Conservation (phyloP, 1,139 yeast genomes). For the Diutina mesorugosa region DNA sequence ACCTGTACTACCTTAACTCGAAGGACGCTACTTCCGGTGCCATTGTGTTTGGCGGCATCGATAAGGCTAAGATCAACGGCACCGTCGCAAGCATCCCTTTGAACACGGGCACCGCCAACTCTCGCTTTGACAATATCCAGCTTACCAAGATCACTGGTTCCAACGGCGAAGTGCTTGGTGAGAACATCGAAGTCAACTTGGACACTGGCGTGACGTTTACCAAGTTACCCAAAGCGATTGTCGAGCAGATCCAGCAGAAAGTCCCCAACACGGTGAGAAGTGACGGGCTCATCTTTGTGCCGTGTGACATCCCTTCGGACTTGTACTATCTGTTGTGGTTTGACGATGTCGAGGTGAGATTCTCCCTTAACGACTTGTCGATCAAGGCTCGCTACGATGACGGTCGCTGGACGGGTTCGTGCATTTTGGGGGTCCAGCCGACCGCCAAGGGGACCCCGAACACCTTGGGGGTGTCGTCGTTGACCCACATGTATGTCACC, state of each 20-base stretch:
- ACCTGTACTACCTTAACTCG: background rate
- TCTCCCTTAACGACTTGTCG: background rate
- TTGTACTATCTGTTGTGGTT: background rate
- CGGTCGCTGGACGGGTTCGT: background rate
- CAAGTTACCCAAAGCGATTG: background rate
- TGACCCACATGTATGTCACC: background rate
- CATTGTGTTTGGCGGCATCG: background rate
- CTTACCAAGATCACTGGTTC: background rate
- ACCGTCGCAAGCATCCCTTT: background rate
- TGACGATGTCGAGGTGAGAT: background rate
- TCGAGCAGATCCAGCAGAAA: background rate
- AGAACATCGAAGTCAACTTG: background rate
- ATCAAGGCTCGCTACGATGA: background rate
- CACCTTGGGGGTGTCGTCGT: background rate
- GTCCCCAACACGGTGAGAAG: background rate
- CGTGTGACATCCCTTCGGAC: background rate
- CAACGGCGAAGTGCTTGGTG: background rate
- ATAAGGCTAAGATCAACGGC: background rate
- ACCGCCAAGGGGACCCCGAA: background rate
- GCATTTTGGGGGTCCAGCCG: background rate
- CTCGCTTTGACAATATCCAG: background rate
- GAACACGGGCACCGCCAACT: background rate
- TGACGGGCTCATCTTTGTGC: background rate
- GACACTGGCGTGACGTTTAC: background rate
- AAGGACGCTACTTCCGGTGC: background rate